These are phyloP conservation scores for Xylaria telfairii DNA, from an alignment of 495 filamentous ascomycete species.

Conservation along the genomic window DNA sequence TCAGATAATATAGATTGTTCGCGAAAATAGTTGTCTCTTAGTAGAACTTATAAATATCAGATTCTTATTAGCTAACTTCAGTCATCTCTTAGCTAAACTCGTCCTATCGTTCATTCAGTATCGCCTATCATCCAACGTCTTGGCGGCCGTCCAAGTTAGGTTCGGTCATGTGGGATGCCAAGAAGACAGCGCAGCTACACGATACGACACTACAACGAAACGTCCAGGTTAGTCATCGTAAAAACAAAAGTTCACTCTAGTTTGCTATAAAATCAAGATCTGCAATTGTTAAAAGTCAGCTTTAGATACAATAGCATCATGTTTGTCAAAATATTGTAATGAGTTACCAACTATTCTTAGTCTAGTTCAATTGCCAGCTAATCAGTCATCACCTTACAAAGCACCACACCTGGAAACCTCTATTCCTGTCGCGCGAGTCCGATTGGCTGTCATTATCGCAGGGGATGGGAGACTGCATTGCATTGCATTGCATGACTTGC, in stretches of 20 bases:
- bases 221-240: neutral
- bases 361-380: neutral
- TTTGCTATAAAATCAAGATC: neutral
- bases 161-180: conserved; percentile 14
- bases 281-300: conserved; percentile 3
- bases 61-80: neutral
- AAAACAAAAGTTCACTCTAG: neutral
- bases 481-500: too few species aligned
- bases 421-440: neutral
- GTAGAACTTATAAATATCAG: neutral
- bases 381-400: conserved; percentile 17
- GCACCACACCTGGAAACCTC: neutral
- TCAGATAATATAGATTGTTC: neutral
- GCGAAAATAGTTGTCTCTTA: neutral
- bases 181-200: neutral
- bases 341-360: neutral
- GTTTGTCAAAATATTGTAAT: conserved; percentile 10
- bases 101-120: neutral
- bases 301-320: neutral
- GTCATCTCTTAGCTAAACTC: conserved; percentile 6
- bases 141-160: neutral
- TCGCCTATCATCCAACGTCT: neutral
- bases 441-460: neutral
- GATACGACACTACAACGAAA: neutral
- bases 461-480: conserved; percentile 3